Evolutionary conservation across 805 yeast species (phyloP).

Genomic region (Saturnispora bothae): DNA sequence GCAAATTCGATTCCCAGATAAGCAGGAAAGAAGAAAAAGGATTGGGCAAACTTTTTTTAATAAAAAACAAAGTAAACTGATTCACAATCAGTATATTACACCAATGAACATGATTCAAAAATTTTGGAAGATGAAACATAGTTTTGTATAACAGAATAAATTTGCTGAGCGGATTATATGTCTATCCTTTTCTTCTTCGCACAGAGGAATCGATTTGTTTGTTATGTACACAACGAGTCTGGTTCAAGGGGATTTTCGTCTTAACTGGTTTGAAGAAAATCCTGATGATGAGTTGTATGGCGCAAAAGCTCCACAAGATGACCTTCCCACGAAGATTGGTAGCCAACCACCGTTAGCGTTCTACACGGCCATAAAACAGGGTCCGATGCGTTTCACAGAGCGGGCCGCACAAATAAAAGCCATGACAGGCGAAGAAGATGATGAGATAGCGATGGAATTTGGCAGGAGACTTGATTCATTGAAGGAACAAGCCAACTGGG

Average conservation of each 20-base stretch:
- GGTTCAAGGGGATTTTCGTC: constrained; percentile 3
- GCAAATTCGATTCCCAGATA: not conserved
- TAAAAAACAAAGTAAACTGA: not conserved
- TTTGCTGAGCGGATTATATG: constrained; percentile 1
- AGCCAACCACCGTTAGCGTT: constrained; percentile 12
- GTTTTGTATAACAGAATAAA: too few species aligned
- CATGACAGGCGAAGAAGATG: constrained; percentile 7
- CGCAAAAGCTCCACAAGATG: not conserved
- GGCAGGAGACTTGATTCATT: constrained; percentile 10
- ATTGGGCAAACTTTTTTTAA: not conserved
- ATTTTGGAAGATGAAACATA: not conserved
- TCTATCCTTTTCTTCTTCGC: not conserved
- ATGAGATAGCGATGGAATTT: constrained; percentile 12
- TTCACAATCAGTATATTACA: not conserved
- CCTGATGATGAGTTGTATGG: constrained; percentile 5
- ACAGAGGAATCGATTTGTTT: not conserved
- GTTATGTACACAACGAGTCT: constrained; percentile 5
- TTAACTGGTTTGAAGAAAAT: constrained; percentile 2
- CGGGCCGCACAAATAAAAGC: not conserved
- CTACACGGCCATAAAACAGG: constrained; percentile 7
- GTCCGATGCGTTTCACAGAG: constrained; percentile 6
- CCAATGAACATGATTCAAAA: not conserved
- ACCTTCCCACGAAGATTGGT: not conserved
- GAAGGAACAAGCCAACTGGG: constrained; percentile 10
- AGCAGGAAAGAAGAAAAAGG: not conserved